Conservation (phyloP, 2,329 filamentous ascomycete genomes). For the Amauroascus verrucosus region DNA sequence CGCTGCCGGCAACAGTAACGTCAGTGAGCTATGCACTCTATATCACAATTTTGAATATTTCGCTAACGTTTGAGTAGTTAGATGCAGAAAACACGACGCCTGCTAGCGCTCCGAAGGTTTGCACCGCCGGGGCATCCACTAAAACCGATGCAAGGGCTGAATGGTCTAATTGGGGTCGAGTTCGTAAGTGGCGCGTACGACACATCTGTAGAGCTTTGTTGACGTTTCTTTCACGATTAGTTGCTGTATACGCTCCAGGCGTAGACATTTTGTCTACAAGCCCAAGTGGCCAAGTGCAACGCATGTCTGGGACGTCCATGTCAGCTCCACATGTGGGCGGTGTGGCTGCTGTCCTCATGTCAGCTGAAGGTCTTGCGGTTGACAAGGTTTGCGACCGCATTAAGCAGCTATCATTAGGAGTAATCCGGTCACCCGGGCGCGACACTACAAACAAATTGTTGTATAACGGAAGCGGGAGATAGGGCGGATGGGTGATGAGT, state of each 20-base stretch:
- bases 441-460: conserved; percentile 3
- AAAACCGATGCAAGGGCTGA: conserved; percentile 25
- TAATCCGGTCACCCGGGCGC: background rate
- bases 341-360: conserved; percentile 43
- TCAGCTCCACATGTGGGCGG: conserved; percentile 41
- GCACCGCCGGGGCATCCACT: conserved; percentile 34
- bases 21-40: background rate
- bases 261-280: conserved; percentile 43
- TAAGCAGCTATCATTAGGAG: conserved; percentile 23
- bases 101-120: conserved; percentile 29
- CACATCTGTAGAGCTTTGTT: background rate
- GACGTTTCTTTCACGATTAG: conserved; percentile 13
- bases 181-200: conserved; percentile 18
- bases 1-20: conserved; percentile 31
- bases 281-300: conserved; percentile 40
- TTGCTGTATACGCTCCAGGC: conserved; percentile 50
- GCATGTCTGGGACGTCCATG: conserved; percentile 30
- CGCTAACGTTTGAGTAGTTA: conserved; percentile 13
- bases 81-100: conserved; percentile 28
- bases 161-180: conserved; percentile 36
- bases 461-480: conserved; percentile 2
- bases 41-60: background rate
- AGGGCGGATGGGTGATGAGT: background rate
- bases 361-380: conserved; percentile 41
- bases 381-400: conserved; percentile 41